Percentiles rank a stretch among this genome's conserved stretches.
phyloP scores from a whole-genome alignment of 2,329 filamentous ascomycete genomes.

The Pseudogymnoascus sp. region DNA sequence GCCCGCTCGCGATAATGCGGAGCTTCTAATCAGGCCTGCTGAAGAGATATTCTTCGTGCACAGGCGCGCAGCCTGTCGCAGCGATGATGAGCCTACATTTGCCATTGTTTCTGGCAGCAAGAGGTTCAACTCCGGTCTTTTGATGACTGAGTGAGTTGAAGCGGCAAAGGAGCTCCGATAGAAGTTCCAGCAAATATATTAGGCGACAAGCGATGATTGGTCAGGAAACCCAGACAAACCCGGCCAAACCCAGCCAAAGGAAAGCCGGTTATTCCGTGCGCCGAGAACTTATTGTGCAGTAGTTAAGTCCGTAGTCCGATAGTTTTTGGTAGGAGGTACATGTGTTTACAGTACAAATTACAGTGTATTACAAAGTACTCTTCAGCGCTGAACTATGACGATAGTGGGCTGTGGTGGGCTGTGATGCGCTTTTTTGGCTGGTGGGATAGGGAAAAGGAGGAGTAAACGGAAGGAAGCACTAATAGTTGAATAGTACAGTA shows the following conservation, averaged over 20 bases:
- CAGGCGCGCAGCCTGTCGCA: slow-evolving; percentile 29
- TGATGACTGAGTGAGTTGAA: background rate
- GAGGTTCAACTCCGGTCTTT: slow-evolving; percentile 3
- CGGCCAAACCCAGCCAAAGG: background rate
- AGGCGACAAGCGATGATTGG: slow-evolving; percentile 11
- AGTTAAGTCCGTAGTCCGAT: background rate
- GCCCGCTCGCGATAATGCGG: slow-evolving; percentile 18
- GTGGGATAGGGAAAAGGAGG: background rate
- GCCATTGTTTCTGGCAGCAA: slow-evolving; percentile 21
- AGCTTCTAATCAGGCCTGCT: slow-evolving; percentile 22
- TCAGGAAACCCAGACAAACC: background rate
- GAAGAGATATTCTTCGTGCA: slow-evolving; percentile 23
- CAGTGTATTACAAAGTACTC: background rate
- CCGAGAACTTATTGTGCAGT: background rate
- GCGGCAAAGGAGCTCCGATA: slow-evolving; percentile 11
- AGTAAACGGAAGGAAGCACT: background rate
- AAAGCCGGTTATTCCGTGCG: slow-evolving; percentile 1
- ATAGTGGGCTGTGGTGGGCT: slow-evolving; percentile 6
- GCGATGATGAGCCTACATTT: slow-evolving; percentile 24
- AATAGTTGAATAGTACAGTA: background rate
- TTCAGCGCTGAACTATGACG: background rate
- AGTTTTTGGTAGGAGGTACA: background rate
- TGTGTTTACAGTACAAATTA: background rate
- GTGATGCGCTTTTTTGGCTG: background rate
- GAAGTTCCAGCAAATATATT: slow-evolving; percentile 7